Conservation (phyloP, 2,329 filamentous ascomycete genomes). For the Fusarium ambrosium region DNA sequence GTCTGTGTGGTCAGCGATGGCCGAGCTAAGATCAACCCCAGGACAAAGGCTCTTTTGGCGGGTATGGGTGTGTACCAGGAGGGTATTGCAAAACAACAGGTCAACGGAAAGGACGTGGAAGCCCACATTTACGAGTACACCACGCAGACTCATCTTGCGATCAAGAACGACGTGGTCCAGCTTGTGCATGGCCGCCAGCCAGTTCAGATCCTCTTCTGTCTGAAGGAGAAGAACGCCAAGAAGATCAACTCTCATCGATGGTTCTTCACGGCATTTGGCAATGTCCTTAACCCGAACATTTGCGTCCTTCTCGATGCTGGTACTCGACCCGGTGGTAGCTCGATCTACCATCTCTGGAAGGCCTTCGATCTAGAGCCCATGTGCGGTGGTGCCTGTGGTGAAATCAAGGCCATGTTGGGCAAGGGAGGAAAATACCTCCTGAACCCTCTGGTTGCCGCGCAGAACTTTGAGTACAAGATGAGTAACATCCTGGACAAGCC, state of each 20-base stretch:
- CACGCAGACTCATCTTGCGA: constrained; percentile 85
- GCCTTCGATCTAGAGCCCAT: constrained; percentile 98
- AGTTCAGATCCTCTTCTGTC: constrained; percentile 95
- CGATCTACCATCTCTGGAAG: constrained; percentile 98
- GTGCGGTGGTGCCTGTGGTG: constrained; percentile 96
- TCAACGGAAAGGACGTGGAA: constrained; percentile 96
- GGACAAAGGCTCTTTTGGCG: constrained; percentile 89
- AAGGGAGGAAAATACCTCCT: constrained; percentile 86
- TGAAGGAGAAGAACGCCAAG: constrained; percentile 99
- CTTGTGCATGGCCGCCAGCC: constrained; percentile 89
- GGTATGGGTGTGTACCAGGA: constrained; percentile 98
- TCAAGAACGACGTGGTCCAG: constrained; percentile 90
- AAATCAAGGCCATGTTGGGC: constrained; percentile 98
- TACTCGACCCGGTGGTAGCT: constrained; percentile 92
- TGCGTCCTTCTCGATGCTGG: constrained; percentile 96
- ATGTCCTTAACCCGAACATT: constrained; percentile 93
- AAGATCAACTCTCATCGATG: constrained; percentile 99
- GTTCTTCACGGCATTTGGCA: constrained; percentile 98
- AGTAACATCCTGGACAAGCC: constrained; percentile 99
- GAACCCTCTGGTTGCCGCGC: constrained; percentile 93
- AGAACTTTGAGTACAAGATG: constrained; percentile 99
- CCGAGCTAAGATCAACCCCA: constrained; percentile 94
- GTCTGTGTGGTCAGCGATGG: constrained; percentile 98
- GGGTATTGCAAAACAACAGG: constrained; percentile 97
- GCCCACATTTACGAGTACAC: constrained; percentile 98